Base-by-base conservation (phyloP, 2,329 filamentous ascomycete genomes). In the Lachnellula willkommii region DNA sequence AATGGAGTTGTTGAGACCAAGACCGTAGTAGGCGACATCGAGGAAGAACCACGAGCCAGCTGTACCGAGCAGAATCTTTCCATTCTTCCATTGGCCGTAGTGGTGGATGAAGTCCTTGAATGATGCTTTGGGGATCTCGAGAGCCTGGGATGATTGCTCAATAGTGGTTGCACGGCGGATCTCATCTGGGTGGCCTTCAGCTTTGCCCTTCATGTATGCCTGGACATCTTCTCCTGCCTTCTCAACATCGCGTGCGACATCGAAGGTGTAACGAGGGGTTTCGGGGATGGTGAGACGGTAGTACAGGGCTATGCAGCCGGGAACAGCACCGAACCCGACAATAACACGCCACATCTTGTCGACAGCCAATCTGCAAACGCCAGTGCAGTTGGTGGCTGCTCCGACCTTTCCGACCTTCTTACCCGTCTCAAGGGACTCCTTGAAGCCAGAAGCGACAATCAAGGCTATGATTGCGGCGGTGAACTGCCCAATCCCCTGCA, bases 301-400 rank as follows among this genome's bases (percentile, higher is more conserved):
- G 77, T 94, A 94, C 14, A 95, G 81, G 17, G 90, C 90, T 60
- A 92, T 83, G 69, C 84, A 89, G 36, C 86, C 89, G 2, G 89
- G 89, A 11, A 93, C 82, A 43, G 87, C 88, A 62, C 89, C 89
- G 66, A 92, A 88, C 9, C 63, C 65, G 67, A 94, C 89, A 49
- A 94, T 79, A 14, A 84, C 79, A 64, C 89, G 81, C 90, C 90
- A 94, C 87, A 92, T 91, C 78, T 90, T 91, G 75, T 94, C 89
- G 6, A 92, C 88, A 4, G 86, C 85, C 11, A 83, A 64, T 51
- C 75, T 74, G 67, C 88, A 91, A 53, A 77, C 79, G 22, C 81
- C 85, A 35, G 77, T 76, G 70, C 90, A 94, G 49, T 76, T 70
- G 26, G 74, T 74, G 6, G 79, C 75, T 32, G 28, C 28, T 32